phyloP scores from a whole-genome alignment of 2,329 filamentous ascomycete species.

The Trichoderma sp. region DNA sequence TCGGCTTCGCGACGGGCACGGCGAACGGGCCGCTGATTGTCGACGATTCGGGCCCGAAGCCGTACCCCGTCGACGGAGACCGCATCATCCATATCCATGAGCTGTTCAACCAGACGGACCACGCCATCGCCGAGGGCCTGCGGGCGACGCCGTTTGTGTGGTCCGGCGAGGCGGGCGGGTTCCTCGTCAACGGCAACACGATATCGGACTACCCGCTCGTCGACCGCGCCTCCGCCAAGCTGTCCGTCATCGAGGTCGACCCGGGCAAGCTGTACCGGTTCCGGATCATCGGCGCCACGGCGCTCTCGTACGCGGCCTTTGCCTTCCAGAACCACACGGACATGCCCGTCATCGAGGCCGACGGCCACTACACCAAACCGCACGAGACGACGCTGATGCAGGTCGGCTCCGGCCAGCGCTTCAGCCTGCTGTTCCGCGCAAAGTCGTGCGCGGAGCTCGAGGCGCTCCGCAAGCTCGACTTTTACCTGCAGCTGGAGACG shows the following conservation, averaged over 20 bases:
- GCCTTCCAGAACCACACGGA: constrained; percentile 60
- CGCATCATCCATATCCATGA: constrained; percentile 58
- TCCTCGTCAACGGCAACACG: constrained; percentile 33
- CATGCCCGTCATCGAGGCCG: constrained; percentile 62
- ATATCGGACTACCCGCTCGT: constrained; percentile 39
- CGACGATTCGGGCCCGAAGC: constrained; percentile 48
- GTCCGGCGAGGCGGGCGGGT: constrained; percentile 57
- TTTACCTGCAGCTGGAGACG: constrained; percentile 53
- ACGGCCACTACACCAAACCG: constrained; percentile 57
- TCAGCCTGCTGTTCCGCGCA: constrained; percentile 57
- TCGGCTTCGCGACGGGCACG: constrained; percentile 63
- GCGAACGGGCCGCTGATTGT: constrained; percentile 62
- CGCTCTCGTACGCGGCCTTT: constrained; percentile 56
- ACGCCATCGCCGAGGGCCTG: constrained; percentile 54
- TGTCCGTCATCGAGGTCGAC: constrained; percentile 59
- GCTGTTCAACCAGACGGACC: constrained; percentile 58
- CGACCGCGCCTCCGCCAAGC: constrained; percentile 33
- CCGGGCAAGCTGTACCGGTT: constrained; percentile 64
- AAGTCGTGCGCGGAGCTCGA: constrained; percentile 42
- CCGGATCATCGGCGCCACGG: constrained; percentile 60
- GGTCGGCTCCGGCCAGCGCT: constrained; percentile 62
- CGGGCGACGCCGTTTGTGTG: constrained; percentile 54
- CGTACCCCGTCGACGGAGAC: constrained; percentile 66
- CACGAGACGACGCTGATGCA: constrained; percentile 54
- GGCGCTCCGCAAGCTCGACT: constrained; percentile 40